Evolutionary conservation across 1,284 basidiomycete species (phyloP).

Genomic region (Anthracocystis panici-leucophaei): DNA sequence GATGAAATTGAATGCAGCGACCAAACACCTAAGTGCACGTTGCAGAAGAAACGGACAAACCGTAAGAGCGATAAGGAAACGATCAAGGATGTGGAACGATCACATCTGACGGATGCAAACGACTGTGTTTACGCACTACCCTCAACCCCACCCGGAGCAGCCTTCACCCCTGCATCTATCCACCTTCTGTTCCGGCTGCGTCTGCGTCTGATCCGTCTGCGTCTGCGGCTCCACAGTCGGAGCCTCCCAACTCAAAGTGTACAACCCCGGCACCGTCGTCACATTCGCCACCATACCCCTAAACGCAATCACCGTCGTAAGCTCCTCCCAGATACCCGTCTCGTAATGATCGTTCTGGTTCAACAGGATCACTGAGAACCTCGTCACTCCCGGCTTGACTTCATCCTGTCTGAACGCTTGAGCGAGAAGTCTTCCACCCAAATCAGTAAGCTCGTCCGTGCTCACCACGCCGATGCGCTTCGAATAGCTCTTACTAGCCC

Average conservation of each 20-base stretch:
- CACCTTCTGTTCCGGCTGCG: too few relatives aligned
- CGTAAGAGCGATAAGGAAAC: too few relatives aligned
- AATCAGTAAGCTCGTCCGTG: conserved; percentile 37
- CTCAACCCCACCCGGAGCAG: neutral
- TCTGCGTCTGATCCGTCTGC: neutral
- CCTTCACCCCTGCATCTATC: neutral
- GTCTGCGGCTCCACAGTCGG: conserved; percentile 13
- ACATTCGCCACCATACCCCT: conserved; percentile 39
- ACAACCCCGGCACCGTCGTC: conserved; percentile 33
- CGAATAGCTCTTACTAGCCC: conserved; percentile 17
- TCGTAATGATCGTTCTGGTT: conserved; percentile 60
- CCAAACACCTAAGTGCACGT: too few relatives aligned
- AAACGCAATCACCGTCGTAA: conserved; percentile 39
- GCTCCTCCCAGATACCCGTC: conserved; percentile 27
- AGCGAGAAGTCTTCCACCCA: conserved; percentile 31
- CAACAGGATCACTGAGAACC: conserved; percentile 49
- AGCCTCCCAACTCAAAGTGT: conserved; percentile 48
- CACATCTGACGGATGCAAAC: too few relatives aligned
- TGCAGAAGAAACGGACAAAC: too few relatives aligned
- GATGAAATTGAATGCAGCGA: too few relatives aligned
- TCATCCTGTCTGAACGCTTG: conserved; percentile 49
- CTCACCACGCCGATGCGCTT: conserved; percentile 44
- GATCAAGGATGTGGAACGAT: too few relatives aligned
- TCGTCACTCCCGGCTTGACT: conserved; percentile 25
- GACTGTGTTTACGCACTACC: neutral